Conservation (phyloP, 1,284 basidiomycete species). For the Malassezia obtusa region DNA sequence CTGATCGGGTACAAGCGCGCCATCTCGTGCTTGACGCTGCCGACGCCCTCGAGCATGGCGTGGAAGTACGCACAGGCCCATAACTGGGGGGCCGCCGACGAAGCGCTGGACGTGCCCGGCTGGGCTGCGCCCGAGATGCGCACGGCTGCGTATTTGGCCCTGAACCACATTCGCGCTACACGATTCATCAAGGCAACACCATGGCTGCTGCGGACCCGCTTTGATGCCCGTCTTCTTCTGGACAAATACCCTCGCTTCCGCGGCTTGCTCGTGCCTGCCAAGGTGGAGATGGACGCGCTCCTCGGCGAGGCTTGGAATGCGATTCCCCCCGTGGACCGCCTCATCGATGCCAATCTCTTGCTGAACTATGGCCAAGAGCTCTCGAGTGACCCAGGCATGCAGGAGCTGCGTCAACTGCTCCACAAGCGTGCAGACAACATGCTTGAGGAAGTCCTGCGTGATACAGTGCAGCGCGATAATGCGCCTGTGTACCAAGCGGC, state of each 20-base stretch:
- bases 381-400: background rate
- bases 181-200: slow-evolving; percentile 21
- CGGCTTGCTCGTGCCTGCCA: background rate
- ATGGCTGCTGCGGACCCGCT: slow-evolving; percentile 12
- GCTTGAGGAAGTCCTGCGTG: slow-evolving; percentile 14
- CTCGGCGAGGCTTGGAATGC: background rate
- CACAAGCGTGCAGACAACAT: slow-evolving; percentile 19
- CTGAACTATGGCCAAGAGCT: slow-evolving; percentile 24
- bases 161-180: slow-evolving; percentile 20
- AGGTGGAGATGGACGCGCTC: background rate
- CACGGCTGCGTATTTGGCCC: slow-evolving; percentile 1
- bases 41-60: background rate
- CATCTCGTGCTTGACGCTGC: background rate
- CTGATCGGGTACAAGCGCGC: slow-evolving; percentile 1
- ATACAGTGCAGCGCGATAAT: background rate
- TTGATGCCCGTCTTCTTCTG: slow-evolving; percentile 25
- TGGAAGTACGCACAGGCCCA: background rate
- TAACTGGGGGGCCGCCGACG: background rate
- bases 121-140: too few relatives aligned
- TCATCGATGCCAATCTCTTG: background rate
- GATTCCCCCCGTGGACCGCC: background rate
- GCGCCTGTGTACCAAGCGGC: background rate
- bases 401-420: slow-evolving; percentile 6
- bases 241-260: slow-evolving; percentile 16
- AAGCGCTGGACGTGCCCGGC: background rate